A percentile compares a stretch with the other conserved stretches of the same genome.
phyloP scores from a whole-genome alignment of 2,329 filamentous ascomycete species.

The Xylaria sp. region DNA sequence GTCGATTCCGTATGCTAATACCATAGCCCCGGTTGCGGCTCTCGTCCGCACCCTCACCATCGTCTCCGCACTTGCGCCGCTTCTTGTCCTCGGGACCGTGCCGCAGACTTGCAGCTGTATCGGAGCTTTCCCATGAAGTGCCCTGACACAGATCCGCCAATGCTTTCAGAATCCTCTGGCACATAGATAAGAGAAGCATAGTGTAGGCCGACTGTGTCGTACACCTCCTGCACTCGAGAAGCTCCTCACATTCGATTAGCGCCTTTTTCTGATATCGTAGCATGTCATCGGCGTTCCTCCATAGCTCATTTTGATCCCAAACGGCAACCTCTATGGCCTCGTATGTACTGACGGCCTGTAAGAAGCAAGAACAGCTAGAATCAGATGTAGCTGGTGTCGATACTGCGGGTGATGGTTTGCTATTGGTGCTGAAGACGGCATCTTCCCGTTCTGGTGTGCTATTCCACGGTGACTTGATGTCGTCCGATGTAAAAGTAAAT shows the following conservation, averaged over 20 bases:
- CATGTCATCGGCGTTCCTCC: constrained; percentile 35
- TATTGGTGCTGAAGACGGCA: constrained; percentile 21
- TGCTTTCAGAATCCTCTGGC: constrained; percentile 33
- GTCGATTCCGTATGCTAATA: constrained; percentile 37
- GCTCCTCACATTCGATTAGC: constrained; percentile 35
- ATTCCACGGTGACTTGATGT: constrained; percentile 32
- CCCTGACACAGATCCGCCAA: constrained; percentile 31
- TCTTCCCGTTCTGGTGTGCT: constrained; percentile 35
- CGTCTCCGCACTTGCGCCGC: constrained; percentile 18
- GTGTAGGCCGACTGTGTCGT: constrained; percentile 37
- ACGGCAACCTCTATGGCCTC: constrained; percentile 38
- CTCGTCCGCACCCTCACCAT: constrained; percentile 19
- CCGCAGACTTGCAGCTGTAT: neutral
- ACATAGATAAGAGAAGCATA: constrained; percentile 39
- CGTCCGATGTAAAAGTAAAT: constrained; percentile 31
- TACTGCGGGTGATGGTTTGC: constrained; percentile 28
- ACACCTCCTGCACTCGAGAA: constrained; percentile 36
- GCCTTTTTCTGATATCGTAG: constrained; percentile 38
- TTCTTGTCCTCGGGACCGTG: constrained; percentile 28
- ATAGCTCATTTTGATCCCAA: constrained; percentile 35
- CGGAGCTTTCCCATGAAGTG: constrained; percentile 12
- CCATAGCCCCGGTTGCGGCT: constrained; percentile 32
- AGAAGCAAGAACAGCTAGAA: constrained; percentile 36
- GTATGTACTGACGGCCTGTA: constrained; percentile 34
- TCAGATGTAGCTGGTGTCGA: constrained; percentile 26